Conservation (phyloP, 371 early-diverging fungal genomes). For the Saksenaea oblongispora region DNA sequence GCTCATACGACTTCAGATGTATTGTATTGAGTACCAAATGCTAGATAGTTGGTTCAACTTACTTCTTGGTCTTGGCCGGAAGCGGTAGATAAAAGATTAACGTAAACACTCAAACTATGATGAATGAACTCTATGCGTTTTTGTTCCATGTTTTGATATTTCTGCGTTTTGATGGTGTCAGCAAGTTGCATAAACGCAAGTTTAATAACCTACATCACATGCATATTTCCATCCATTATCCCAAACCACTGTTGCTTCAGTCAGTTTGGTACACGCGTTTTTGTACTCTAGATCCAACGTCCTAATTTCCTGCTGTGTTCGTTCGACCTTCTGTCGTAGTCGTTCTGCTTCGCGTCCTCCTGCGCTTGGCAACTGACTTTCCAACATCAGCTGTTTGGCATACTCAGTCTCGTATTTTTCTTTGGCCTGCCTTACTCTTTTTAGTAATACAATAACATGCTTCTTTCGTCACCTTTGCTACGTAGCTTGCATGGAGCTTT, state of each 20-base stretch:
- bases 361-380: slow-evolving; percentile 36
- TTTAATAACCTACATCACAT: slow-evolving; percentile 58
- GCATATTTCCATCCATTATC: slow-evolving; percentile 66
- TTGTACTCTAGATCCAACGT: slow-evolving; percentile 72
- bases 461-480: slow-evolving; percentile 32
- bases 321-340: slow-evolving; percentile 32
- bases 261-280: slow-evolving; percentile 60
- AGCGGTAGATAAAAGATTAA: slow-evolving; percentile 80
- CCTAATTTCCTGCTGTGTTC: slow-evolving; percentile 36
- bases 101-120: slow-evolving; percentile 78
- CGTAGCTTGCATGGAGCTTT: slow-evolving; percentile 44
- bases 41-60: slow-evolving; percentile 6
- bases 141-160: slow-evolving; percentile 87
- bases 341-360: slow-evolving; percentile 35
- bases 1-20: slow-evolving; percentile 68
- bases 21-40: background rate
- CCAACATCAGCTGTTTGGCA: slow-evolving; percentile 38
- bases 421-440: slow-evolving; percentile 38
- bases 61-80: slow-evolving; percentile 91
- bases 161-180: slow-evolving; percentile 25
- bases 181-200: background rate
- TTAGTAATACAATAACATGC: background rate
- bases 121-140: slow-evolving; percentile 86
- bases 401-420: slow-evolving; percentile 75
- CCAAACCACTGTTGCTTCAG: slow-evolving; percentile 74